Evolutionary conservation across 768 basidiomycete genomes (phyloP), one percentile per base, ranked within the genome.

Genomic region (Boletus reticulatus): DNA sequence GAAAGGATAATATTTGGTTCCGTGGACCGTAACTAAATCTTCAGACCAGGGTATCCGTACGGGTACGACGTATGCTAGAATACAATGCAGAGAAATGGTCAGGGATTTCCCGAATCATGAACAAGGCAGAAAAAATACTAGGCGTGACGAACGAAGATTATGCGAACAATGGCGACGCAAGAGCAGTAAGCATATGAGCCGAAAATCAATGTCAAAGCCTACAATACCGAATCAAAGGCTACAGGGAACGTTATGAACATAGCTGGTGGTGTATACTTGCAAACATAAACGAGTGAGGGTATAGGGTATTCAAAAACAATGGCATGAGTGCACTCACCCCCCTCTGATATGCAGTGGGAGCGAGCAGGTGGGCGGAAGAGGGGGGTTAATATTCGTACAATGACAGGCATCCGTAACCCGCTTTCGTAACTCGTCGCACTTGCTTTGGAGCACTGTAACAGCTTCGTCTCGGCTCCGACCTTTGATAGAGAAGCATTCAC

Each of bases 391-490:
- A 12, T 76, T 74, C 34, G 71, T 75, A 24, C 71, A 60, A 39
- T 68, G 67, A 56, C 83, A 84, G 13, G 81, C 81, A 4, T 79
- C 76, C 14, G 72, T 72, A 32, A 84, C 71, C 44, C 77, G 75
- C 61, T 75, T 76, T 37, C 81, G 78, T 50, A 84, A 66, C 11
- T 78, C 77, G 20, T 77, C 75, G 63, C 77, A 78, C 54, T 79
- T 79, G 51, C 67, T 67, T 64, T 79, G 78, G 27, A 83, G 75
- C 37, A 72, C 83, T 84, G 50, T 27, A 58, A 52, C 52, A 32
- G n/a, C 43, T 53, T 56, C 48, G 36, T 56, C 59, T 61, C 55
- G 52, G 52, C 38, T 48, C 48, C 51, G 56, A 19, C 27, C 49
- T 50, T 42, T 3, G 8, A 47, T 41, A 24, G 10, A 54, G 29